A percentile compares a stretch with the other conserved stretches of the same genome.
phyloP scores from a whole-genome alignment of 257 asterid species.

The Salvia rosmarinus region DNA sequence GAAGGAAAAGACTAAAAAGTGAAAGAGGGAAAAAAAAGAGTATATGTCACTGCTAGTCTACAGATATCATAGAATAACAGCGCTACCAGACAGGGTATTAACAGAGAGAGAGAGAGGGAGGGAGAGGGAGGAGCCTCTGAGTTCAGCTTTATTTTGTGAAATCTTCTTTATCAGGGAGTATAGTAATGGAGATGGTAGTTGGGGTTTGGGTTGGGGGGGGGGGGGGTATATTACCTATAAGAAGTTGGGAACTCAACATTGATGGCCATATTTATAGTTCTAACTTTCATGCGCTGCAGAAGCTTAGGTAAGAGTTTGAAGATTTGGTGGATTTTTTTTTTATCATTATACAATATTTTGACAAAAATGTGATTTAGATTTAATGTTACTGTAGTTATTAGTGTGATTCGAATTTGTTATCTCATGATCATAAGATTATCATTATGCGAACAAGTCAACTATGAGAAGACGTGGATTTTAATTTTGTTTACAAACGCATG shows the following conservation, averaged over 20 bases:
- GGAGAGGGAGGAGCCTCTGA: neutral
- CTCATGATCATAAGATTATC: too few species aligned
- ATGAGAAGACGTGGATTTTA: too few species aligned
- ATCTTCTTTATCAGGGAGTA: slow-evolving; percentile 36
- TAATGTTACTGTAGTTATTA: neutral
- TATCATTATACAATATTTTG: neutral
- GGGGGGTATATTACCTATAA: neutral
- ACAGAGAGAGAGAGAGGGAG: slow-evolving; percentile 21
- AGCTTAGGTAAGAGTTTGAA: slow-evolving; percentile 27
- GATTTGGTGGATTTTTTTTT: neutral
- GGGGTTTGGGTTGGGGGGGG: neutral
- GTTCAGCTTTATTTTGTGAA: slow-evolving; percentile 40
- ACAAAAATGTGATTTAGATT: neutral
- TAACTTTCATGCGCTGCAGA: slow-evolving; percentile 24
- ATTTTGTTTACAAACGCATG: neutral
- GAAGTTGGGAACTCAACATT: slow-evolving; percentile 20
- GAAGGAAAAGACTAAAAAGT: slow-evolving; percentile 17
- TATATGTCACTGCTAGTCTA: slow-evolving; percentile 29
- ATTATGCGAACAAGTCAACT: too few species aligned
- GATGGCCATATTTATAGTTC: slow-evolving; percentile 21
- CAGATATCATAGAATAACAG: slow-evolving; percentile 45
- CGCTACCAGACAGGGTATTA: slow-evolving; percentile 36
- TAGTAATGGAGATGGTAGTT: slow-evolving; percentile 19
- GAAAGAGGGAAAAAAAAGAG: neutral
- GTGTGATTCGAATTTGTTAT: neutral